Evolutionary conservation across 164 flowering plant genomes (phyloP).

Genomic region (Tetrastigma voinierianum): DNA sequence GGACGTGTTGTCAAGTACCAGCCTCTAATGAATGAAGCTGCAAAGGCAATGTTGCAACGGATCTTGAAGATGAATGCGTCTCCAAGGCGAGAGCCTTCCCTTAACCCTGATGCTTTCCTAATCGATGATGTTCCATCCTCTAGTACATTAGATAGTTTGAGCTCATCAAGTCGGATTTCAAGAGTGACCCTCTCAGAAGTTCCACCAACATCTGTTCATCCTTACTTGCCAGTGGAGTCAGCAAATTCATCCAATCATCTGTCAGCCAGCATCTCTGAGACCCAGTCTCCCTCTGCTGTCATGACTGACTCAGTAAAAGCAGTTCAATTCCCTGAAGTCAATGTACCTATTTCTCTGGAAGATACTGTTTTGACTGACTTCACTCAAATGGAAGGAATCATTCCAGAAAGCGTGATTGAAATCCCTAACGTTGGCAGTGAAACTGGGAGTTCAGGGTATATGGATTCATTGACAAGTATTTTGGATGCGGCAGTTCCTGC

Average conservation of each 20-base stretch:
- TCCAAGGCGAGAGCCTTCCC: constrained; percentile 28
- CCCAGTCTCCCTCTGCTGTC: constrained; percentile 28
- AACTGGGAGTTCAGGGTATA: constrained; percentile 11
- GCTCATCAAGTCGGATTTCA: constrained; percentile 39
- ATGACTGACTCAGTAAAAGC: constrained; percentile 8
- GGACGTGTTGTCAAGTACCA: constrained; percentile 64
- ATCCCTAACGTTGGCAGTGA: constrained; percentile 21
- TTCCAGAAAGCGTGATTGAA: constrained; percentile 21
- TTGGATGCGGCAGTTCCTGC: constrained; percentile 24
- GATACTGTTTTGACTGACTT: constrained; percentile 21
- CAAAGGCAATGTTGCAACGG: constrained; percentile 55
- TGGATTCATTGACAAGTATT: constrained; percentile 23
- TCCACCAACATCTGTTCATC: constrained; percentile 35
- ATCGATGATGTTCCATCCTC: constrained; percentile 33
- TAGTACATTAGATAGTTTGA: constrained; percentile 34
- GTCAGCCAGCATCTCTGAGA: constrained; percentile 23
- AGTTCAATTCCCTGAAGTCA: constrained; percentile 18
- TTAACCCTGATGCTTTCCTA: constrained; percentile 36
- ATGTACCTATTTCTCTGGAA: constrained; percentile 10
- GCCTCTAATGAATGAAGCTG: constrained; percentile 65
- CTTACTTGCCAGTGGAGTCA: constrained; percentile 21
- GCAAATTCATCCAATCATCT: constrained; percentile 10
- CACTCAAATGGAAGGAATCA: constrained; percentile 15
- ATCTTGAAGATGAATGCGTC: constrained; percentile 45
- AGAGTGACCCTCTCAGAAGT: constrained; percentile 70